Conservation (phyloP, 345 rosid genomes). For the Boechera stricta region DNA sequence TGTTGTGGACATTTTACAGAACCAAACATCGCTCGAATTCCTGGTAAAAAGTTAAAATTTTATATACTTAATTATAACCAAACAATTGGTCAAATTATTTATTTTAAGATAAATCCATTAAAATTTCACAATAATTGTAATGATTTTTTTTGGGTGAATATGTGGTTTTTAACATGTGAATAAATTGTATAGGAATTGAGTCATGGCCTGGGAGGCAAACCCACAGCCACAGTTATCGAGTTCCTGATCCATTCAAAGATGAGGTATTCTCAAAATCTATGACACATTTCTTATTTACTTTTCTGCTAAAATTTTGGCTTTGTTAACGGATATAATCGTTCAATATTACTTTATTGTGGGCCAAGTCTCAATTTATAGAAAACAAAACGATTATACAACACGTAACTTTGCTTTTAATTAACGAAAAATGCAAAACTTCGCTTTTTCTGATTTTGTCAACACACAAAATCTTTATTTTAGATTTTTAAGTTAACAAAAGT, state of each 20-base stretch:
- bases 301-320: background rate
- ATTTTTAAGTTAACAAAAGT: background rate
- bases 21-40: conserved; percentile 61
- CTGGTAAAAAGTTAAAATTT: conserved; percentile 46
- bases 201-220: conserved; percentile 85
- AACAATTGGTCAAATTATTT: background rate
- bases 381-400: background rate
- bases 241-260: conserved; percentile 63
- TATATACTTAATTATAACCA: background rate
- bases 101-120: background rate
- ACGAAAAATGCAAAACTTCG: too few species aligned
- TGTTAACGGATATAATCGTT: background rate
- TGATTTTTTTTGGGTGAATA: too few species aligned
- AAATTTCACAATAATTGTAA: too few species aligned
- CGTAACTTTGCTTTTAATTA: background rate
- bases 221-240: conserved; percentile 83
- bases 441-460: background rate
- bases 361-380: background rate
- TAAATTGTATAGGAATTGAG: conserved; percentile 54
- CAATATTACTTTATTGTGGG: background rate
- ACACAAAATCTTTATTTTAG: background rate
- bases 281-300: background rate
- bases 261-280: conserved; percentile 47
- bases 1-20: conserved; percentile 72
- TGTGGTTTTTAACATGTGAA: background rate